Conservation (phyloP, 1,284 basidiomycete genomes). For the Cutaneotrichosporon daszewskae region DNA sequence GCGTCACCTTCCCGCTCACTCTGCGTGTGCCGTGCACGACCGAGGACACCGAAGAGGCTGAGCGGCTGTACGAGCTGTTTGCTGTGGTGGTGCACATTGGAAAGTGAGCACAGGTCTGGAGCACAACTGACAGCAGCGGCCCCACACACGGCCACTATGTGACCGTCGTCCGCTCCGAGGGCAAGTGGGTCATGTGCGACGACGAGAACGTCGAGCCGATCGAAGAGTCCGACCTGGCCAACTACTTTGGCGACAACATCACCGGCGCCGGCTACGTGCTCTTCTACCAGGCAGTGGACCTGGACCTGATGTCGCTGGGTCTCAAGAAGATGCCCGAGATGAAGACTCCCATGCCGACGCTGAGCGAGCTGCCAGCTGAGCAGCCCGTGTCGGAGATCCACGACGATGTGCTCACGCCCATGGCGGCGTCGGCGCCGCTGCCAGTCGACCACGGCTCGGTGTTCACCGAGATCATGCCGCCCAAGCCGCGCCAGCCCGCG, state of each 20-base stretch:
- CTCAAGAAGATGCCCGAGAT: slow-evolving; percentile 23
- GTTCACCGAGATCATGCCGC: not conserved
- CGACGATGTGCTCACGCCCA: too few species aligned
- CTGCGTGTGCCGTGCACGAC: slow-evolving; percentile 94
- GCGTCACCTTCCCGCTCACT: slow-evolving; percentile 91
- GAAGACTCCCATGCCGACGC: not conserved
- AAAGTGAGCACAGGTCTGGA: slow-evolving; percentile 58
- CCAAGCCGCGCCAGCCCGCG: not conserved
- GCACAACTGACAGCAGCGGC: slow-evolving; percentile 56
- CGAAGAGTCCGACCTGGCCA: slow-evolving; percentile 80
- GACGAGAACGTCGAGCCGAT: slow-evolving; percentile 87
- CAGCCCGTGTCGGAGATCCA: too few species aligned
- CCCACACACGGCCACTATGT: slow-evolving; percentile 97
- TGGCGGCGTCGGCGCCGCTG: too few species aligned
- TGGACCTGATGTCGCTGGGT: slow-evolving; percentile 66
- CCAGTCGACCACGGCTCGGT: too few species aligned
- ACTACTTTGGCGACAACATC: slow-evolving; percentile 87
- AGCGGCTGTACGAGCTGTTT: slow-evolving; percentile 83
- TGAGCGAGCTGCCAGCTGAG: too few species aligned
- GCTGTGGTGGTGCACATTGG: slow-evolving; percentile 97
- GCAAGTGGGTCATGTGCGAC: slow-evolving; percentile 85
- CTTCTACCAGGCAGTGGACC: slow-evolving; percentile 91
- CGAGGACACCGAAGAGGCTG: slow-evolving; percentile 81
- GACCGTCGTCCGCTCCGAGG: slow-evolving; percentile 78
- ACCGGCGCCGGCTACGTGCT: slow-evolving; percentile 91